A percentile compares a stretch with the other conserved stretches of the same genome.
These are phyloP conservation scores for Chloropicon primus DNA, from an alignment of 139 green algal species.

Conservation along the genomic window DNA sequence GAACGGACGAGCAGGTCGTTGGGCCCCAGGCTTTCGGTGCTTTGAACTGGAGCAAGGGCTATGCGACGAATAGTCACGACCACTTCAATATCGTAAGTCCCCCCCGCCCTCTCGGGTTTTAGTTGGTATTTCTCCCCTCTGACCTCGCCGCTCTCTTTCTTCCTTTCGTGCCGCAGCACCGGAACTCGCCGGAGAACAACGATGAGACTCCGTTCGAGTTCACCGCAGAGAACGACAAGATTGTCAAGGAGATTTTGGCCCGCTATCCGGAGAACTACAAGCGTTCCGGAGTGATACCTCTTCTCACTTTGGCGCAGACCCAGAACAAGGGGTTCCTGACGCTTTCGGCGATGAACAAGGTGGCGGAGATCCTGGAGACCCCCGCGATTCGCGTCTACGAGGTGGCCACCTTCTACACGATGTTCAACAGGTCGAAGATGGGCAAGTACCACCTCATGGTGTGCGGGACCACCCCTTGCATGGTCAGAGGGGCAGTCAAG, in stretches of 20 bases:
- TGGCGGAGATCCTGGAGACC: constrained; percentile 63
- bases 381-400: constrained; percentile 89
- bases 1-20: not conserved
- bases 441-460: constrained; percentile 97
- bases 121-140: not conserved
- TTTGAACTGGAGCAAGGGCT: constrained; percentile 13
- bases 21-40: not conserved
- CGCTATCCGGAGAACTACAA: constrained; percentile 95
- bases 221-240: constrained; percentile 57
- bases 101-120: not conserved
- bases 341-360: constrained; percentile 80
- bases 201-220: constrained; percentile 67
- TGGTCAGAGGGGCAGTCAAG: constrained; percentile 49
- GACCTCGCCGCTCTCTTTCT: not conserved
- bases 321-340: constrained; percentile 85
- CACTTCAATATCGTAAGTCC: constrained; percentile 61
- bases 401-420: constrained; percentile 98
- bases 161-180: constrained; percentile 34
- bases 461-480: constrained; percentile 93
- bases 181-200: constrained; percentile 63
- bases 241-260: constrained; percentile 56
- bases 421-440: constrained; percentile 95
- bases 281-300: constrained; percentile 74
- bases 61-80: constrained; percentile 80
- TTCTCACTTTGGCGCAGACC: constrained; percentile 95